Conservation (phyloP, 1,139 yeast genomes). For the Geotrichum histeridarum region DNA sequence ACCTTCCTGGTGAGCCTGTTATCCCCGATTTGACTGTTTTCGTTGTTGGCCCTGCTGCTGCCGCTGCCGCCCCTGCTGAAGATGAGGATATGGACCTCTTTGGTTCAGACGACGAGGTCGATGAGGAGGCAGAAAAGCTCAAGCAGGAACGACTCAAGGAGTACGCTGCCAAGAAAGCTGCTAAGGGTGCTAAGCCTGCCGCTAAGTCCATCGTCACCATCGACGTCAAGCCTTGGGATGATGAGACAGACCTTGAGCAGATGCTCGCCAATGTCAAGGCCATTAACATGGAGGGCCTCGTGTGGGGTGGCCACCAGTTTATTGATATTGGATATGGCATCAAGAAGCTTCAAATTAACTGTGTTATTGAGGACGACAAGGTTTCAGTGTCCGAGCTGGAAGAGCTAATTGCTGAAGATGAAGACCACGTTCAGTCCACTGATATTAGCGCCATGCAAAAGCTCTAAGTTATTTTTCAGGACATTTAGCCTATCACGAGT, state of each 20-base stretch:
- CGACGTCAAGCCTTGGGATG: constrained; percentile 99
- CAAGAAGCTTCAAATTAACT: constrained; percentile 97
- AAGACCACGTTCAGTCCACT: constrained; percentile 98
- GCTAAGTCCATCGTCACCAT: constrained; percentile 95
- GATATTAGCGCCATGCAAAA: constrained; percentile 98
- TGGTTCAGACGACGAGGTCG: constrained; percentile 91
- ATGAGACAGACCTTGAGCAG: constrained; percentile 84
- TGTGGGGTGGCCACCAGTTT: constrained; percentile 97
- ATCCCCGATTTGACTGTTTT: constrained; percentile 55
- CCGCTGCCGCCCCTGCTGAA: constrained; percentile 84
- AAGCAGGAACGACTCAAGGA: constrained; percentile 97
- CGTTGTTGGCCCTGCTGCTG: constrained; percentile 67
- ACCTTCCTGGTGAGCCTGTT: constrained; percentile 38
- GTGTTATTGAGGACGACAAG: constrained; percentile 94
- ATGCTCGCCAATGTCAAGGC: constrained; percentile 56
- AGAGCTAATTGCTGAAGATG: constrained; percentile 81
- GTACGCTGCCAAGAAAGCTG: constrained; percentile 95
- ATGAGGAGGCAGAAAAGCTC: constrained; percentile 92
- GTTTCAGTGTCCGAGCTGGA: constrained; percentile 90
- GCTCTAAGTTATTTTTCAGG: constrained; percentile 50
- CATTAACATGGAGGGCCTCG: constrained; percentile 83
- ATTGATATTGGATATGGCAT: constrained; percentile 98
- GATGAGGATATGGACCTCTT: constrained; percentile 74
- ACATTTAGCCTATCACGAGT: too few relatives aligned
- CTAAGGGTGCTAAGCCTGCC: constrained; percentile 95